Evolutionary conservation across 2,329 filamentous ascomycete genomes (phyloP).

Genomic region (Paraconiothyrium brasiliense): DNA sequence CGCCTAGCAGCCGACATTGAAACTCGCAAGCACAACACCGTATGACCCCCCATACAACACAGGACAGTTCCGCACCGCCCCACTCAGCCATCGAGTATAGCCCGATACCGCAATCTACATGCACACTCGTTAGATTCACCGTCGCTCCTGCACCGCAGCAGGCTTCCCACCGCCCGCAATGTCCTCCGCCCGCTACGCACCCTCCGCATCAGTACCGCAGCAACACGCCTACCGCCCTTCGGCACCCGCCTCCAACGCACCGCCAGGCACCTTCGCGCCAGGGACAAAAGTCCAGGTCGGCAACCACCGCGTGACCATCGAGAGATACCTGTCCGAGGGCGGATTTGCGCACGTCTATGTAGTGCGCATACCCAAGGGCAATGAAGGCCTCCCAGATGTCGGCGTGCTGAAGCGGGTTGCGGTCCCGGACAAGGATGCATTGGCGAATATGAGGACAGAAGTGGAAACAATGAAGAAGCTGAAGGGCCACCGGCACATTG

Average conservation of each 20-base stretch:
- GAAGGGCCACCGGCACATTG: slow-evolving; percentile 94
- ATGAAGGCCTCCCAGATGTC: slow-evolving; percentile 79
- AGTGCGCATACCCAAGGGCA: slow-evolving; percentile 78
- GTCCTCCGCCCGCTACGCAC: slow-evolving; percentile 51
- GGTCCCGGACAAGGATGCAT: slow-evolving; percentile 91
- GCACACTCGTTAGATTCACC: slow-evolving; percentile 41
- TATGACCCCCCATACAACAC: slow-evolving; percentile 30
- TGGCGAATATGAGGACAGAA: slow-evolving; percentile 96
- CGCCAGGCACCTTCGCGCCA: slow-evolving; percentile 82
- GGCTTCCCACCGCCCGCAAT: slow-evolving; percentile 47
- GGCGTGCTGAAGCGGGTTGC: slow-evolving; percentile 95
- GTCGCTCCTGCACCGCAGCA: slow-evolving; percentile 46
- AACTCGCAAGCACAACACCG: slow-evolving; percentile 26
- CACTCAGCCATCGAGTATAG: slow-evolving; percentile 20
- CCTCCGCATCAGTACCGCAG: slow-evolving; percentile 46
- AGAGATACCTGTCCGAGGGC: slow-evolving; percentile 97
- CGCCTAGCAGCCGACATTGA: slow-evolving; percentile 25
- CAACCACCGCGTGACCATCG: slow-evolving; percentile 89
- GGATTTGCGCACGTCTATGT: slow-evolving; percentile 99
- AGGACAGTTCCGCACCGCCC: slow-evolving; percentile 22
- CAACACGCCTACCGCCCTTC: slow-evolving; percentile 47
- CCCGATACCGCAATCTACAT: slow-evolving; percentile 37
- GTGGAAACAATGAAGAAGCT: slow-evolving; percentile 99
- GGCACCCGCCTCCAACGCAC: slow-evolving; percentile 48
- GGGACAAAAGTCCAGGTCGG: slow-evolving; percentile 98